phyloP scores from a whole-genome alignment of 805 yeast species.

The Phaffomyces opuntiae region DNA sequence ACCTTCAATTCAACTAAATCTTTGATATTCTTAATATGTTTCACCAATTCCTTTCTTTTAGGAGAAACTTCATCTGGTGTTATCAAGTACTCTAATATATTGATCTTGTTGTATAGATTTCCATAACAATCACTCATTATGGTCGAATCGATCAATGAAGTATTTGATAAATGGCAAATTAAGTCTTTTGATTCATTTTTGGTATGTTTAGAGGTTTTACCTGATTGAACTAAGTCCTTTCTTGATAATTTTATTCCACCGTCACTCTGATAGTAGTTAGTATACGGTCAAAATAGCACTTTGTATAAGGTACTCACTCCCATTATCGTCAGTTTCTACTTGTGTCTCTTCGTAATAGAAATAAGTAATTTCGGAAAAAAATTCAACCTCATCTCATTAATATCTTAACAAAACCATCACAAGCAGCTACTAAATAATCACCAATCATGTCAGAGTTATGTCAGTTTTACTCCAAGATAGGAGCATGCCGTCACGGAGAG shows the following conservation, averaged over 20 bases:
- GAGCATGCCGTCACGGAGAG: slow-evolving; percentile 91
- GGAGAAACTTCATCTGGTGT: slow-evolving; percentile 24
- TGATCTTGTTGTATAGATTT: slow-evolving; percentile 53
- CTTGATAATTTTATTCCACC: slow-evolving; percentile 21
- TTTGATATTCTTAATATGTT: slow-evolving; percentile 31
- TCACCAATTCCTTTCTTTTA: slow-evolving; percentile 19
- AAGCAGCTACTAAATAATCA: background rate
- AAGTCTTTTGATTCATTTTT: slow-evolving; percentile 17
- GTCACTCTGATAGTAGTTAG: background rate
- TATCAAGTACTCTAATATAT: slow-evolving; percentile 50
- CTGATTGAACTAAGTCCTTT: slow-evolving; percentile 35
- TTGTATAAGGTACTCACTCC: background rate
- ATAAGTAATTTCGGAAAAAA: too few species aligned
- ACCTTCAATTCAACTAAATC: slow-evolving; percentile 41
- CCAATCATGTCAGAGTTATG: slow-evolving; percentile 25
- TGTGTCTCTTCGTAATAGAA: too few species aligned
- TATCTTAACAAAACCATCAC: background rate
- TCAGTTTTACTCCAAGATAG: slow-evolving; percentile 71
- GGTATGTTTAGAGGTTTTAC: slow-evolving; percentile 1
- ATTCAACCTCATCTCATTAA: too few species aligned
- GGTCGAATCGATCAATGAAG: slow-evolving; percentile 35
- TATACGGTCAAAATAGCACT: slow-evolving; percentile 4
- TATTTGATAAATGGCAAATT: slow-evolving; percentile 40
- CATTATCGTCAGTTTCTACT: background rate
- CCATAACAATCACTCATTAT: slow-evolving; percentile 70